phyloP scores from a whole-genome alignment of 2,329 filamentous ascomycete genomes.

The Ophiocordyceps sinensis region DNA sequence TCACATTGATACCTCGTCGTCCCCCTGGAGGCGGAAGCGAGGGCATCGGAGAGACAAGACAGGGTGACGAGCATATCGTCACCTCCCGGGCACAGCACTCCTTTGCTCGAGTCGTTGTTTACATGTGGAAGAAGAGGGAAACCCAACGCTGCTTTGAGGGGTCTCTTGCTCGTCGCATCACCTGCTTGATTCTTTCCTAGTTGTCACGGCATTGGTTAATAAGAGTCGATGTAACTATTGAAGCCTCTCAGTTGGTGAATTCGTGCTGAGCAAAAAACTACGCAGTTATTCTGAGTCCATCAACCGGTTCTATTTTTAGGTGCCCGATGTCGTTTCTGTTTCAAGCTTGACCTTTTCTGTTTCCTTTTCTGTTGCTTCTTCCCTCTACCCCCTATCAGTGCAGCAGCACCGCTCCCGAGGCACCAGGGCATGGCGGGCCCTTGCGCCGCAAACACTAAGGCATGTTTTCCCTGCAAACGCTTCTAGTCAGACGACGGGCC shows the following conservation, averaged over 20 bases:
- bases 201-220: conserved; percentile 29
- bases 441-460: no score
- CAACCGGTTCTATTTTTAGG: no score
- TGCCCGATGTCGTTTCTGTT: no score
- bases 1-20: conserved; percentile 2
- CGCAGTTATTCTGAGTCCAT: no score
- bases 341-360: no score
- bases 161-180: conserved; percentile 15
- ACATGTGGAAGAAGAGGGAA: conserved; percentile 17
- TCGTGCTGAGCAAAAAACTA: neutral
- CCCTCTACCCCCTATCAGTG: no score
- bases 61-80: conserved; percentile 5
- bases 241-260: neutral
- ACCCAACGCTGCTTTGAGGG: conserved; percentile 16
- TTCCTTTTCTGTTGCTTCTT: no score
- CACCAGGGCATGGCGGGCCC: no score
- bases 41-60: conserved; percentile 1
- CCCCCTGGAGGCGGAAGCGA: conserved; percentile 2
- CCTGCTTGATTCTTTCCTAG: conserved; percentile 14
- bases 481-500: no score
- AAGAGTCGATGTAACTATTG: conserved; percentile 6
- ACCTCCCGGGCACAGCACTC: conserved; percentile 14
- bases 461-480: no score
- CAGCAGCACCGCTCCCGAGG: no score
- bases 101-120: conserved; percentile 5